Percentiles rank a stretch among this genome's conserved stretches.
These are phyloP conservation scores for Aspergillus carbonarius DNA, from an alignment of 2,329 filamentous ascomycete species.

Conservation along the genomic window DNA sequence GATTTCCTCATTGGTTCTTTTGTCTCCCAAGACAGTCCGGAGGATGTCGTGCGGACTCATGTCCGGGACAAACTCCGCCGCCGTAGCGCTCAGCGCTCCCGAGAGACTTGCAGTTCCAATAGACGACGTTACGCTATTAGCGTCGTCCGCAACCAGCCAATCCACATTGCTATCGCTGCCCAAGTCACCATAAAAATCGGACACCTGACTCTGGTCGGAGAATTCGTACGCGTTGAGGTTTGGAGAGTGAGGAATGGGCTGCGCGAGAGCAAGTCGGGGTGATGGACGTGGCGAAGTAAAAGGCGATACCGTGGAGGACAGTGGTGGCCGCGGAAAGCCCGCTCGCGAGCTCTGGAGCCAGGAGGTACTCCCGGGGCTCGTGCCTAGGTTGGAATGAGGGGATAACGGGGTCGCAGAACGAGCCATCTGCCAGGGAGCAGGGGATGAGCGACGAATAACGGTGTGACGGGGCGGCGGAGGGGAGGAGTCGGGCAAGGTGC, in stretches of 20 bases:
- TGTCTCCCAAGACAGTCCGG: slow-evolving; percentile 86
- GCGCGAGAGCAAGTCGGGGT: slow-evolving; percentile 83
- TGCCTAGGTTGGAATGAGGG: slow-evolving; percentile 72
- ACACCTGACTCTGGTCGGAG: slow-evolving; percentile 75
- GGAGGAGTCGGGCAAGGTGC: slow-evolving; percentile 59
- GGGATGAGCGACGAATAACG: slow-evolving; percentile 84
- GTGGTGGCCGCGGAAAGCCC: slow-evolving; percentile 73
- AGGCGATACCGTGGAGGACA: slow-evolving; percentile 75
- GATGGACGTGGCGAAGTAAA: slow-evolving; percentile 94
- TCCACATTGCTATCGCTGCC: slow-evolving; percentile 87
- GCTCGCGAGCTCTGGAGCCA: slow-evolving; percentile 73
- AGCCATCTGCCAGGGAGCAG: slow-evolving; percentile 84
- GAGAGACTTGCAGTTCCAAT: slow-evolving; percentile 69
- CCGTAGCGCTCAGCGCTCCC: slow-evolving; percentile 70
- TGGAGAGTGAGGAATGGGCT: slow-evolving; percentile 92
- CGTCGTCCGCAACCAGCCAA: slow-evolving; percentile 89
- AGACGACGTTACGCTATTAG: slow-evolving; percentile 76
- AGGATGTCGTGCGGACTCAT: slow-evolving; percentile 99
- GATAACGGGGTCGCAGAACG: slow-evolving; percentile 75
- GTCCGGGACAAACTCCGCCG: slow-evolving; percentile 79
- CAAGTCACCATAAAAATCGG: slow-evolving; percentile 86
- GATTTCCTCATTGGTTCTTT: slow-evolving; percentile 89
- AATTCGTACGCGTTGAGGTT: slow-evolving; percentile 95
- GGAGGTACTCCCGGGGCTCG: slow-evolving; percentile 79
- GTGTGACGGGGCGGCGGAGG: slow-evolving; percentile 85